Evolutionary conservation across 192 early-diverging fungal genomes (phyloP), one percentile per base, ranked within the genome.

Genomic region (Chytriomyces sp.): DNA sequence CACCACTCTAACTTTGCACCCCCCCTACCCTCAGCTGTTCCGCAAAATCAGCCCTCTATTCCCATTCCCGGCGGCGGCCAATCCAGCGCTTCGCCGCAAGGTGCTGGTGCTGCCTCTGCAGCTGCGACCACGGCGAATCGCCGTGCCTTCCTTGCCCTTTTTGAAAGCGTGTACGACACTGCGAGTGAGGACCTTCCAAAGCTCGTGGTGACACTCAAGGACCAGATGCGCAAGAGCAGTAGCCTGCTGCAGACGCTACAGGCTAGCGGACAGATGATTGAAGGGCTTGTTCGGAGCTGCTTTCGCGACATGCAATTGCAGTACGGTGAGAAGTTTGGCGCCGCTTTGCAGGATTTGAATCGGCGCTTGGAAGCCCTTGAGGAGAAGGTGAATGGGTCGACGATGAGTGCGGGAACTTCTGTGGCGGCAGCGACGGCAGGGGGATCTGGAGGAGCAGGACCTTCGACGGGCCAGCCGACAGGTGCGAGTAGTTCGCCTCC

Each of bases 161-260:
- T 74, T 77, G 76, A 89, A 79, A 22, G 78, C 72, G 74, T 91
- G 65, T 80, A 87, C 84, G 71, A 82, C 81, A 10, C 75, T 61
- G 31, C 82, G 72, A 77, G 84, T 37, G 91, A 92, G 53, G 83
- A 83, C 10, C 81, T 85, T 2, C 76, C 81, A 19, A 82, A 81
- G 0, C 80, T 94, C 25, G 85, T 87, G 62, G 67, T 79, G 53
- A 89, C 89, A 37, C 80, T 94, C 59, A 88, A 91, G 73, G 91
- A 91, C 52, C 91, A 94, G 77, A 86, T 94, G 59, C 80, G 92
- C 26, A 84, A 87, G 57, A 88, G 90, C 5, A 77, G 85, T 0
- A 80, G 89, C 8, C 76, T 94, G 32, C 82, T 94, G 31, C 90
- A 92, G 61, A 91, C 91, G 3, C 81, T 94, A 34, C 91, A 92